These are phyloP conservation scores for Sphaerulina populicola DNA, from an alignment of 2,329 filamentous ascomycete genomes.

Conservation along the genomic window DNA sequence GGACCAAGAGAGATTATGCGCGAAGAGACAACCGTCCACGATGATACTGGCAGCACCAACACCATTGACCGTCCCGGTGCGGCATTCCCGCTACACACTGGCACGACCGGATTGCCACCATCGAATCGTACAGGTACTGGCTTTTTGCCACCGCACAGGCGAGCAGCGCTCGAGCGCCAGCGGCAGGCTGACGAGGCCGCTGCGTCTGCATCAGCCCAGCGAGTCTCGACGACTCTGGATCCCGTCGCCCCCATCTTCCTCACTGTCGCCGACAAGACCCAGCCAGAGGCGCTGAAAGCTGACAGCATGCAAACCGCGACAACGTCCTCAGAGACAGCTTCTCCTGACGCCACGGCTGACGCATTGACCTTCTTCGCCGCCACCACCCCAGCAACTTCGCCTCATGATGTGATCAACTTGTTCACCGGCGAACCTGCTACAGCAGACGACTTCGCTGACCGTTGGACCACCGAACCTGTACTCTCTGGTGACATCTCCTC, in stretches of 20 bases:
- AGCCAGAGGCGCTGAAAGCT: too few relatives aligned
- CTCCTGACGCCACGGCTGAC: background rate
- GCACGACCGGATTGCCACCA: background rate
- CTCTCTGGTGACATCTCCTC: background rate
- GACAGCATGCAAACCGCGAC: too few relatives aligned
- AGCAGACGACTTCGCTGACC: background rate
- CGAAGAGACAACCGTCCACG: constrained; percentile 1
- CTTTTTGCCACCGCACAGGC: constrained; percentile 8
- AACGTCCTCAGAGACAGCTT: too few relatives aligned
- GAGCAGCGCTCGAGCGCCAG: constrained; percentile 1
- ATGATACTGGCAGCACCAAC: constrained; percentile 1
- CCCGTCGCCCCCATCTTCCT: background rate
- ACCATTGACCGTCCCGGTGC: background rate
- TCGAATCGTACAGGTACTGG: background rate
- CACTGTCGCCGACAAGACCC: background rate
- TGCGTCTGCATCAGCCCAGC: background rate
- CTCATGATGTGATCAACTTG: background rate
- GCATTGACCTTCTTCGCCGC: background rate
- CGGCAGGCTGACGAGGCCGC: constrained; percentile 1
- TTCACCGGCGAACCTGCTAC: background rate
- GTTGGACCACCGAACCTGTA: too few relatives aligned
- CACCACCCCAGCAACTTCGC: background rate
- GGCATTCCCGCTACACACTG: background rate
- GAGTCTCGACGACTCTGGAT: background rate
- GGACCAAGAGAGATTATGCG: background rate